These are phyloP conservation scores for Aspergillus campestris DNA, from an alignment of 495 filamentous ascomycete species.

Conservation along the genomic window DNA sequence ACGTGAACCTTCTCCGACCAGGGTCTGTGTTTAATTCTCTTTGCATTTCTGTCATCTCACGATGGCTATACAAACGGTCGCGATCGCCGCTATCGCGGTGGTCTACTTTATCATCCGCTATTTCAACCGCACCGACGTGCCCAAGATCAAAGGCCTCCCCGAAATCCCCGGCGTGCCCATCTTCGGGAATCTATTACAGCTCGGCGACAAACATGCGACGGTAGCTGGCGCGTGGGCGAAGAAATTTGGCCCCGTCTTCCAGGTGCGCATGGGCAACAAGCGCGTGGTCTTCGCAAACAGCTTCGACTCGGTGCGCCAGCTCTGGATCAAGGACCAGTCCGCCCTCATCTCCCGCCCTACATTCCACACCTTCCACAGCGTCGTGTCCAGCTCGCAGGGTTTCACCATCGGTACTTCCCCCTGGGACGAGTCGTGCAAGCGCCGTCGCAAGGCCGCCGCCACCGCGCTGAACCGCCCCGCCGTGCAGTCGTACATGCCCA, in stretches of 20 bases:
- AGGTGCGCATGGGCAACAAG: conserved; percentile 58
- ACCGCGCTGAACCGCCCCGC: conserved; percentile 61
- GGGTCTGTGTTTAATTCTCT: background rate
- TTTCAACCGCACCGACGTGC: conserved; percentile 48
- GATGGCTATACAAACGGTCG: conserved; percentile 39
- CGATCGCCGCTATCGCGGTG: conserved; percentile 32
- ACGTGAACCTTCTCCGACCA: background rate
- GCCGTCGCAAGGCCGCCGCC: conserved; percentile 59
- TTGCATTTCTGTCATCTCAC: background rate
- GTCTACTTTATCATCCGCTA: conserved; percentile 46
- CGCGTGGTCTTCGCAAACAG: conserved; percentile 63
- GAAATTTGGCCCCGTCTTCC: conserved; percentile 59
- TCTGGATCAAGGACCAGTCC: conserved; percentile 66
- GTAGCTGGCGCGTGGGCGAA: conserved; percentile 47
- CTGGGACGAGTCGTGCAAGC: conserved; percentile 68
- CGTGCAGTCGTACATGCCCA: conserved; percentile 61
- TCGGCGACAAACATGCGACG: conserved; percentile 48
- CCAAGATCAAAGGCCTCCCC: conserved; percentile 56
- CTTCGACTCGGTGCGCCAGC: conserved; percentile 55
- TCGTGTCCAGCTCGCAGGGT: conserved; percentile 60
- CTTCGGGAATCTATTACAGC: conserved; percentile 54
- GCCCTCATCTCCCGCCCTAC: conserved; percentile 63
- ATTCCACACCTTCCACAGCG: conserved; percentile 64
- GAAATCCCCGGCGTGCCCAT: conserved; percentile 56
- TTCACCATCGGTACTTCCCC: conserved; percentile 69